Conservation (phyloP, 2,329 filamentous ascomycete genomes). For the Neonectria magnoliae region DNA sequence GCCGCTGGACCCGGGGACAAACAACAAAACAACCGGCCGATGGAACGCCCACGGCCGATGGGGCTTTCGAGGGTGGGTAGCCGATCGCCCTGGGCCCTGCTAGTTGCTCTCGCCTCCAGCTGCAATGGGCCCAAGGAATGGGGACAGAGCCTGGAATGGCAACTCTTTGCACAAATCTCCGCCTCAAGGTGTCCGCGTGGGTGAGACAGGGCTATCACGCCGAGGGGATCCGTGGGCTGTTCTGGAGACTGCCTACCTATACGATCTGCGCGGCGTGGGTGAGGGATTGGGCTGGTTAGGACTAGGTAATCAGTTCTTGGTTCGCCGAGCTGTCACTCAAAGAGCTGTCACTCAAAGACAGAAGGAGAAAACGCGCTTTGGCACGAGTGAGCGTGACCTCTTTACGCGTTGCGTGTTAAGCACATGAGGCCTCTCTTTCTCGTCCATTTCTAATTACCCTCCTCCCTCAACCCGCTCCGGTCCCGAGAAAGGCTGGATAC, state of each 20-base stretch:
- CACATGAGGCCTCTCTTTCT: neutral
- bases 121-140: constrained; percentile 41
- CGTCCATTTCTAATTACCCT: neutral
- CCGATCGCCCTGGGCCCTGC: constrained; percentile 22
- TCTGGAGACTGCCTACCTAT: neutral
- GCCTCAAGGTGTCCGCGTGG: constrained; percentile 35
- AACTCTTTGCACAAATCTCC: constrained; percentile 35
- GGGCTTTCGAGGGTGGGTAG: constrained; percentile 21
- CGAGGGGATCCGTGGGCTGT: constrained; percentile 35
- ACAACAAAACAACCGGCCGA: neutral
- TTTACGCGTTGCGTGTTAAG: neutral
- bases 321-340: too few relatives aligned
- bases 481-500: constrained; percentile 12
- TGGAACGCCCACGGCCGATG: constrained; percentile 5
- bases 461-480: neutral
- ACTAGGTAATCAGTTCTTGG: neutral
- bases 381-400: neutral
- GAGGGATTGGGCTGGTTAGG: neutral
- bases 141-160: constrained; percentile 38
- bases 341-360: neutral
- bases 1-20: neutral
- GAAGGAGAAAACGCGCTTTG: neutral
- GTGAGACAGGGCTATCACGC: constrained; percentile 45
- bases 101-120: constrained; percentile 35
- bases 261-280: neutral